Conservation (phyloP, 768 basidiomycete genomes). For the Chalciporus pseudorubinellus region DNA sequence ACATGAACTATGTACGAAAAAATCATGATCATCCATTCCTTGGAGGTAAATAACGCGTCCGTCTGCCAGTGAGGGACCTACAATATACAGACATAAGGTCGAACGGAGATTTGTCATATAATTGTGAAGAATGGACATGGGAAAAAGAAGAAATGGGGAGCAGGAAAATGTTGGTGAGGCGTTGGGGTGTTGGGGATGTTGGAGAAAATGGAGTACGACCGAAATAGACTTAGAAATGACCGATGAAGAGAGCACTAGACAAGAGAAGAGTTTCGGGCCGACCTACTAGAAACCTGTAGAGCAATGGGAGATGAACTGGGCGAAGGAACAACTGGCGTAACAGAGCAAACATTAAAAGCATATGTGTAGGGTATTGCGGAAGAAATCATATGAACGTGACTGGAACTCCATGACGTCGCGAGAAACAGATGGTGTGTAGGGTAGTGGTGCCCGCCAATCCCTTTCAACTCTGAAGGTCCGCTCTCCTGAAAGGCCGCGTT, state of each 20-base stretch:
- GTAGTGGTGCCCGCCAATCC: slow-evolving; percentile 27
- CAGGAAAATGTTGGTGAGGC: neutral
- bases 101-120: slow-evolving; percentile 29
- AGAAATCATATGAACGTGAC: slow-evolving; percentile 7
- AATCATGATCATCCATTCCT: slow-evolving; percentile 25
- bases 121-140: slow-evolving; percentile 6
- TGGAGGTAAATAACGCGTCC: slow-evolving; percentile 21
- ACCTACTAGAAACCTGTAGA: slow-evolving; percentile 14
- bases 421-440: slow-evolving; percentile 2
- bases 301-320: slow-evolving; percentile 24
- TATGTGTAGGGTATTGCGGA: slow-evolving; percentile 31
- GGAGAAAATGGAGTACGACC: neutral
- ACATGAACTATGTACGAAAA: slow-evolving; percentile 23
- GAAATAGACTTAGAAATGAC: slow-evolving; percentile 11
- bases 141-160: neutral
- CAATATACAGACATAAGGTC: slow-evolving; percentile 29
- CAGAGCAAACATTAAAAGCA: slow-evolving; percentile 18
- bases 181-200: neutral
- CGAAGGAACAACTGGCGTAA: neutral
- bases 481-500: slow-evolving; percentile 28
- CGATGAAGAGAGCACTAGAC: slow-evolving; percentile 18
- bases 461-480: slow-evolving; percentile 37
- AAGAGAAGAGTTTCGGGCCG: slow-evolving; percentile 12
- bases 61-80: slow-evolving; percentile 19
- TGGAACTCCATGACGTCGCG: neutral